These are phyloP conservation scores for Cystobasidiaceae sp. DNA, from an alignment of 1,284 basidiomycete genomes.

Conservation along the genomic window DNA sequence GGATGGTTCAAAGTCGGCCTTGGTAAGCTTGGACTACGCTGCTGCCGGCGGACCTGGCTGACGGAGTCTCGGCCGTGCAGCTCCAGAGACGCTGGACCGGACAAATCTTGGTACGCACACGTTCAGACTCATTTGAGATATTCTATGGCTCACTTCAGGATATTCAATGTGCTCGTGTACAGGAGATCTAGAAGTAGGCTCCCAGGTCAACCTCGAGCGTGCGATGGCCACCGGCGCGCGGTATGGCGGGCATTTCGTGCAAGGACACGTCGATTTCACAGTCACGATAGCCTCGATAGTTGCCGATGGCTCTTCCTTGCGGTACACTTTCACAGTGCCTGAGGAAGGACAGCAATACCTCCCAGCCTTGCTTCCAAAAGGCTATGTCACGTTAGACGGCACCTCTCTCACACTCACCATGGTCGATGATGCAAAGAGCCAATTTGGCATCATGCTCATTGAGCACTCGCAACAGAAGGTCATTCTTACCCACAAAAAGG, in stretches of 20 bases:
- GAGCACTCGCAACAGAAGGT: constrained; percentile 87
- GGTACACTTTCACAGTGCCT: constrained; percentile 70
- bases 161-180: not conserved
- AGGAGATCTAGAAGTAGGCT: constrained; percentile 74
- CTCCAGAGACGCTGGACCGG: constrained; percentile 86
- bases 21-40: too few relatives aligned
- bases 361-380: constrained; percentile 85
- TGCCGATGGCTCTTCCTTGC: constrained; percentile 80
- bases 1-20: constrained; percentile 90
- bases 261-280: constrained; percentile 92
- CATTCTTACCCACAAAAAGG: constrained; percentile 67
- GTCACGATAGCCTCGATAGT: constrained; percentile 63
- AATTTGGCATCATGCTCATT: constrained; percentile 91
- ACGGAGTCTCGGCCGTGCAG: constrained; percentile 46
- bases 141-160: not conserved
- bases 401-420: constrained; percentile 85
- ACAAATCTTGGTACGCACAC: constrained; percentile 87
- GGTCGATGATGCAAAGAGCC: constrained; percentile 64
- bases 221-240: constrained; percentile 87
- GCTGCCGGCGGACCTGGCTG: not conserved
- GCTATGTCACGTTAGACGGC: constrained; percentile 92
- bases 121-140: not conserved
- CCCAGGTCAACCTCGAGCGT: constrained; percentile 85
- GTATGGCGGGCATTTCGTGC: constrained; percentile 97
- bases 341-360: constrained; percentile 58